Conservation (phyloP, 108 stramenopile genomes). For the Conticribra guillardii region DNA sequence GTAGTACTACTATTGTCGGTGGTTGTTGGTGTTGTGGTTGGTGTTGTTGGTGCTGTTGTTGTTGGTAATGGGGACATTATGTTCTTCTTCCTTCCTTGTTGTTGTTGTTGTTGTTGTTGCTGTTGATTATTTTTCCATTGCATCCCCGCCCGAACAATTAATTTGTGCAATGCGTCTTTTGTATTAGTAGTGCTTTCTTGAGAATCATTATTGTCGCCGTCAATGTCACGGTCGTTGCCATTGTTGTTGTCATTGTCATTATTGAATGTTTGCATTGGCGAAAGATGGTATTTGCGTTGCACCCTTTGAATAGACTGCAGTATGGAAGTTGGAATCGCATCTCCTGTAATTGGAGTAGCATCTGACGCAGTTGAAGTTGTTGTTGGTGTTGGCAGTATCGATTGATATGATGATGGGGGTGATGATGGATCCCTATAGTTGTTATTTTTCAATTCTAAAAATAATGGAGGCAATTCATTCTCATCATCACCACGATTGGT, state of each 20-base stretch:
- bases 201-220: too few relatives aligned
- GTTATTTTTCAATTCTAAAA: neutral
- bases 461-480: neutral
- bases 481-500: too few relatives aligned
- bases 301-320: conserved; percentile 35
- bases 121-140: conserved; percentile 6
- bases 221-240: too few relatives aligned
- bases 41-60: too few relatives aligned
- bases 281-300: neutral
- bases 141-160: conserved; percentile 37
- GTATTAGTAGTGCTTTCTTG: too few relatives aligned
- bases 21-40: too few relatives aligned
- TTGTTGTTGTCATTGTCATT: too few relatives aligned
- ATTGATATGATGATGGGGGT: too few relatives aligned
- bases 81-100: neutral
- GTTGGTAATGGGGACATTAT: neutral
- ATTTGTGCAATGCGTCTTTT: conserved; percentile 24
- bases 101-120: neutral
- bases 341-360: neutral
- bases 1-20: neutral
- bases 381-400: too few relatives aligned
- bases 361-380: too few relatives aligned
- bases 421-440: too few relatives aligned
- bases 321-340: neutral
- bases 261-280: too few relatives aligned